Conservation (phyloP, 176 grass and related monocot species). For the Alloteropsis semialata region DNA sequence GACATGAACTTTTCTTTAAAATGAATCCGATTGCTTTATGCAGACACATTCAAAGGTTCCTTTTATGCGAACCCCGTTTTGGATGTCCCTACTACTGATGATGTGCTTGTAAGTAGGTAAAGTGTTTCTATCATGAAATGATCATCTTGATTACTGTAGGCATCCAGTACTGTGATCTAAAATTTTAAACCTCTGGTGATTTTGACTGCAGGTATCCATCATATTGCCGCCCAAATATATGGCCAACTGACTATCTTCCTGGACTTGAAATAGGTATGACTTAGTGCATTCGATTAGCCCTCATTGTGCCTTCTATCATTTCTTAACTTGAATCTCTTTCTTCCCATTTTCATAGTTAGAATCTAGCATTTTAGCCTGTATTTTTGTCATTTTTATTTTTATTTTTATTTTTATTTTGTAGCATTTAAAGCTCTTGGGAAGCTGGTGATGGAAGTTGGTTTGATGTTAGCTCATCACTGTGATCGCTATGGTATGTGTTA, state of each 20-base stretch:
- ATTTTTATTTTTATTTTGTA: conserved; percentile 32
- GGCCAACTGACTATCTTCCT: conserved; percentile 60
- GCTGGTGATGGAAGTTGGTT: conserved; percentile 80
- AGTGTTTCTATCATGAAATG: background rate
- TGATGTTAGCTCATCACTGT: conserved; percentile 91
- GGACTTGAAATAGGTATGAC: conserved; percentile 74
- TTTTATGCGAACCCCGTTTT: conserved; percentile 94
- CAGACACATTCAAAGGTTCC: conserved; percentile 95
- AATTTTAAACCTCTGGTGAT: background rate
- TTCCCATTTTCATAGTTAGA: background rate
- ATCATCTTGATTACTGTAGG: background rate
- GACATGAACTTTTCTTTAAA: background rate
- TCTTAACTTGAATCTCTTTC: background rate
- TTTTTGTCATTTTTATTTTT: background rate
- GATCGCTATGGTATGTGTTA: conserved; percentile 77
- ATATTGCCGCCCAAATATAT: conserved; percentile 87
- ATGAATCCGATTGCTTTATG: conserved; percentile 20
- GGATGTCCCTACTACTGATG: conserved; percentile 70
- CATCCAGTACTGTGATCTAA: background rate
- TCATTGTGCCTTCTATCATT: background rate
- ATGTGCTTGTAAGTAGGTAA: conserved; percentile 62
- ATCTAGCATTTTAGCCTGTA: background rate
- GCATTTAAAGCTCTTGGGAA: conserved; percentile 93
- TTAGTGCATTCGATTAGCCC: background rate
- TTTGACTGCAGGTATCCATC: conserved; percentile 76